These are phyloP conservation scores for Paramecium pentaurelia DNA, from an alignment of 73 alveolate species.

Conservation along the genomic window DNA sequence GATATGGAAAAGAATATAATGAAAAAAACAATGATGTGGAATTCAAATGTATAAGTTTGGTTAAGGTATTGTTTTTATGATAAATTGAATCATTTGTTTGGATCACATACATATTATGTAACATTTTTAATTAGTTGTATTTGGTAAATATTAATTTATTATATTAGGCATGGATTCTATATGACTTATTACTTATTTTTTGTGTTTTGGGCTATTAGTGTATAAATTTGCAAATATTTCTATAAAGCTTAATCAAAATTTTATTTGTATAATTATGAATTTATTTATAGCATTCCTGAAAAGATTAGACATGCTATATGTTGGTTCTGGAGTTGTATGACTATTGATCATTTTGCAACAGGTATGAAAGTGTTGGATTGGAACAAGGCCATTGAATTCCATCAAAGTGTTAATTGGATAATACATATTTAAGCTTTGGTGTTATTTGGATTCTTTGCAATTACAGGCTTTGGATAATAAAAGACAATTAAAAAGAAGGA, in stretches of 20 bases:
- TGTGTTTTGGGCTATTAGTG: not conserved
- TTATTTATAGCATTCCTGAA: not conserved
- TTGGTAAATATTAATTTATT: not conserved
- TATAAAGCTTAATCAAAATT: not conserved
- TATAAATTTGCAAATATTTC: not conserved
- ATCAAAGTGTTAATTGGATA: not conserved
- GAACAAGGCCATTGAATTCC: not conserved
- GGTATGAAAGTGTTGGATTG: slow-evolving; percentile 6
- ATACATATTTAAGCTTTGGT: not conserved
- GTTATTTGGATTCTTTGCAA: not conserved
- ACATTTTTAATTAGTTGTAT: not conserved
- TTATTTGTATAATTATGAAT: not conserved
- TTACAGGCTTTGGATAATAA: not conserved
- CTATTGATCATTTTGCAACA: not conserved
- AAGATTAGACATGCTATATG: not conserved
- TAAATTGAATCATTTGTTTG: not conserved
- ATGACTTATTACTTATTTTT: slow-evolving; percentile 10
- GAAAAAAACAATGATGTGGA: not conserved
- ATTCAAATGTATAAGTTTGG: slow-evolving; percentile 25
- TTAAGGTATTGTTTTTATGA: slow-evolving; percentile 6
- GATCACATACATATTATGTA: not conserved
- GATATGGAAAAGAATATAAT: not conserved
- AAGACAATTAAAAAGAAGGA: not conserved
- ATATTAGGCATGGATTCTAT: not conserved
- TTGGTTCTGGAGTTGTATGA: not conserved